Conservation (phyloP, 371 early-diverging fungal species). For the Lichtheimia hyalospora region DNA sequence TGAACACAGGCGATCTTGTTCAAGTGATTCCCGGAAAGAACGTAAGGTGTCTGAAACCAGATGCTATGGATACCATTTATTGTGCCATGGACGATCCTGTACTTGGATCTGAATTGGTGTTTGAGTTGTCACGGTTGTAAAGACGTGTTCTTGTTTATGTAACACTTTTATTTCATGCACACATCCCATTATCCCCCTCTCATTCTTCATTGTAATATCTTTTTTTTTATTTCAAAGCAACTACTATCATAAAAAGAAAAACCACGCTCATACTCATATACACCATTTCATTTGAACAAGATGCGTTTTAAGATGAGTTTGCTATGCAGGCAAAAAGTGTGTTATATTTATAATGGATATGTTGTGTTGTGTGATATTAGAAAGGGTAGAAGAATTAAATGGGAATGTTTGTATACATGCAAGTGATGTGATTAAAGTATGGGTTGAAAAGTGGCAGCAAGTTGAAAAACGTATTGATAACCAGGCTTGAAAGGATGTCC, state of each 20-base stretch:
- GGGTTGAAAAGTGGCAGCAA: slow-evolving; percentile 12
- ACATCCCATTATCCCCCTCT: too few relatives aligned
- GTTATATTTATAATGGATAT: background rate
- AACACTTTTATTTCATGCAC: too few relatives aligned
- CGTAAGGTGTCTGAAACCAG: slow-evolving; percentile 48
- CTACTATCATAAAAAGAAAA: background rate
- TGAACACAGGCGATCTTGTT: slow-evolving; percentile 64
- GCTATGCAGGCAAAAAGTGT: background rate
- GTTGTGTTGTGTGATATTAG: background rate
- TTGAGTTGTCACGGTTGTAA: slow-evolving; percentile 17
- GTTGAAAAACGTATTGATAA: slow-evolving; percentile 31
- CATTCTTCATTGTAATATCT: too few relatives aligned
- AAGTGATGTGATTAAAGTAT: background rate
- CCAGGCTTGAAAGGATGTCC: slow-evolving; percentile 30
- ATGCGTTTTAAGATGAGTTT: too few relatives aligned
- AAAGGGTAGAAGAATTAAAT: too few relatives aligned
- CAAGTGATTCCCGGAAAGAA: slow-evolving; percentile 49
- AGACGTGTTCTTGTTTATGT: background rate
- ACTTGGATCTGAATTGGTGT: slow-evolving; percentile 22
- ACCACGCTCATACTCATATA: background rate
- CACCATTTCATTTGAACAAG: too few relatives aligned
- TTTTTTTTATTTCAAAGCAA: too few relatives aligned
- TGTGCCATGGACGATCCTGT: slow-evolving; percentile 39
- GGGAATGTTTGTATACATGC: background rate
- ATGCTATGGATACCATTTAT: slow-evolving; percentile 42